A percentile compares a stretch with the other conserved stretches of the same genome.
Conservation (phyloP, 345 rosid species). For the Jatropha curcas region DNA sequence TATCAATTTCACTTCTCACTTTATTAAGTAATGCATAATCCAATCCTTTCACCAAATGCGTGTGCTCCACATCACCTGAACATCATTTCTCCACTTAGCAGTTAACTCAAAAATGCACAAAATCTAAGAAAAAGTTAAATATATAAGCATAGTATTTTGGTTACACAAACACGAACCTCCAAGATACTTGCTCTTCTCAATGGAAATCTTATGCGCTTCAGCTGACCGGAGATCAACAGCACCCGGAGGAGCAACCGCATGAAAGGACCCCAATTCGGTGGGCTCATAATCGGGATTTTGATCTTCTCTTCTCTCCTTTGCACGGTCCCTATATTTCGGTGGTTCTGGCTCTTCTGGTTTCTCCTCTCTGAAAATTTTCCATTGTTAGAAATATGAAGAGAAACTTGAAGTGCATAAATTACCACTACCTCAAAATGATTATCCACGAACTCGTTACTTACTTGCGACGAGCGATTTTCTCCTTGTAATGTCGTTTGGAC, state of each 20-base stretch:
- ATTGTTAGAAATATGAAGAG: neutral
- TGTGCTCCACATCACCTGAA: conserved; percentile 92
- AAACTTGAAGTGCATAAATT: neutral
- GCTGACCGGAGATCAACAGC: conserved; percentile 67
- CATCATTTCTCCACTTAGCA: conserved; percentile 14
- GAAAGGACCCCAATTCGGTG: conserved; percentile 79
- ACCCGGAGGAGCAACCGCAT: conserved; percentile 98
- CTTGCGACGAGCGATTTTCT: conserved; percentile 83
- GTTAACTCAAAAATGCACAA: neutral
- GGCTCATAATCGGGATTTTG: conserved; percentile 96
- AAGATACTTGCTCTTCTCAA: conserved; percentile 98
- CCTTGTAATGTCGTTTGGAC: conserved; percentile 72
- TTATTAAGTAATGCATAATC: conserved; percentile 91
- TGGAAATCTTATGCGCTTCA: conserved; percentile 80
- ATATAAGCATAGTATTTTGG: neutral
- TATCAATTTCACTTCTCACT: conserved; percentile 89
- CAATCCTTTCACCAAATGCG: conserved; percentile 96
- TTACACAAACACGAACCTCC: conserved; percentile 63
- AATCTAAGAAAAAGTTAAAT: neutral
- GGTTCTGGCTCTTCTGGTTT: conserved; percentile 76
- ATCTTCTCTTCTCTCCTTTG: conserved; percentile 94
- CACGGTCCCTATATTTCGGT: conserved; percentile 87
- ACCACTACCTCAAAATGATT: no score
- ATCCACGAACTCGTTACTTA: conserved; percentile 23
- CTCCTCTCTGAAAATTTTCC: conserved; percentile 66